Evolutionary conservation across 306 rosid species (phyloP), one percentile per base, ranked within the genome.

Genomic region (Prinsepia uniflora): DNA sequence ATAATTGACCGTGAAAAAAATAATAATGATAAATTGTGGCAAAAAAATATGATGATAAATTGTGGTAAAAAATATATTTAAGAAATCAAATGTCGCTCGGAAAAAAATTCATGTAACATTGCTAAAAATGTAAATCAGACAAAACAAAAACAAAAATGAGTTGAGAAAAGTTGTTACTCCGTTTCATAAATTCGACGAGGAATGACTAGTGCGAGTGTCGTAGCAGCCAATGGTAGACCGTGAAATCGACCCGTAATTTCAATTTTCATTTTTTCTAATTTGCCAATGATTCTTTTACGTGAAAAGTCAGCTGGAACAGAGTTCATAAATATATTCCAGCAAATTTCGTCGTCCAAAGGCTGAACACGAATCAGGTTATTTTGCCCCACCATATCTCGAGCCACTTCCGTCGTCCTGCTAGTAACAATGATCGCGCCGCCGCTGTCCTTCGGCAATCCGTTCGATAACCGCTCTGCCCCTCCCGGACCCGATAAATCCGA

Each of bases 381-480:
- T 3, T 11, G 18, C 3, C 9, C 42, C 65, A 34, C 66, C 66
- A 61, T n/a, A n/a, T 40, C n/a, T 4, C 7, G 9, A 34, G 66
- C 66, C 18, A 61, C 66, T 30, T 61, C 46, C 10, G 1, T n/a
- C 5, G 30, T 15, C 44, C 66, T 61, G 7, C 45, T 61, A 34
- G 66, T 61, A 4, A 61, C 43, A 40, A 61, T 34, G 66, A 61
- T 45, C 20, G 66, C 66, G 17, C 66, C 66, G 2, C 46, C 66
- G 8, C 66, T 10, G 8, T 20, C 10, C 66, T 61, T 61, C 0
- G 43, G 66, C 66, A 61, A 61, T 36, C 46, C 18, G 22, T 17
- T 12, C 66, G n/a, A 15, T 39, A 34, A 61, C 5, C 46, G 45
- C 7, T 61, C 43, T 20, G 0, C 45, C 1, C 30, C 30, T 24